Evolutionary conservation across 306 rosid genomes (phyloP).

Genomic region (Fagus crenata): DNA sequence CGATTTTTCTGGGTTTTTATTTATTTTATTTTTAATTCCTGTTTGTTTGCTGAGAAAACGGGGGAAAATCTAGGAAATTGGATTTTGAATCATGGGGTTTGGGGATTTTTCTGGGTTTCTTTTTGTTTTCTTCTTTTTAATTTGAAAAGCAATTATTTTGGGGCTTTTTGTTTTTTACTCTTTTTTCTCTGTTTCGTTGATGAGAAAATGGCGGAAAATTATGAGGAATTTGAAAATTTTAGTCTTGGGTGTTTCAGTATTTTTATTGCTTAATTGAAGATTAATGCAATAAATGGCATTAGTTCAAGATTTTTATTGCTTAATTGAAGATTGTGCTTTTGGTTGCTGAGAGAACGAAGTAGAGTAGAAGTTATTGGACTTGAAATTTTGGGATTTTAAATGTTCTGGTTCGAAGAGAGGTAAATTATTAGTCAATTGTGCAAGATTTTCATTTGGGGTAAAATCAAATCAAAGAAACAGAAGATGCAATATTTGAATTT

Average conservation of each 20-base stretch:
- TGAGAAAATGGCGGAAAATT: neutral
- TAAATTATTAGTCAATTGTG: neutral
- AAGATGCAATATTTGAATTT: neutral
- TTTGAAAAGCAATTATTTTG: neutral
- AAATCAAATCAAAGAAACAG: neutral
- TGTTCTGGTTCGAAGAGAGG: neutral
- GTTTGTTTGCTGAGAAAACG: constrained; percentile 11
- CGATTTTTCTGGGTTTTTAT: neutral
- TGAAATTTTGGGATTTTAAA: neutral
- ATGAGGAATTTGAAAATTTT: neutral
- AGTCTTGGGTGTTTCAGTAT: neutral
- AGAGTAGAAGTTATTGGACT: neutral
- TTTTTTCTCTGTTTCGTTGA: neutral
- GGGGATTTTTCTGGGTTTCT: neutral
- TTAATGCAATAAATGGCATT: no score
- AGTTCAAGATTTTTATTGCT: neutral
- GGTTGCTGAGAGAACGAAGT: neutral
- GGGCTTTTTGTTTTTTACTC: neutral
- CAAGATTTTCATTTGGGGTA: neutral
- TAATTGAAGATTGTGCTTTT: neutral
- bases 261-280: neutral
- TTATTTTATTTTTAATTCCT: neutral
- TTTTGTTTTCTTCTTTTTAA: no score
- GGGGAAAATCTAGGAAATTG: neutral
- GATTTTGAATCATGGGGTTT: neutral